phyloP scores from a whole-genome alignment of 2,329 filamentous ascomycete species.

The Diplodia seriata region DNA sequence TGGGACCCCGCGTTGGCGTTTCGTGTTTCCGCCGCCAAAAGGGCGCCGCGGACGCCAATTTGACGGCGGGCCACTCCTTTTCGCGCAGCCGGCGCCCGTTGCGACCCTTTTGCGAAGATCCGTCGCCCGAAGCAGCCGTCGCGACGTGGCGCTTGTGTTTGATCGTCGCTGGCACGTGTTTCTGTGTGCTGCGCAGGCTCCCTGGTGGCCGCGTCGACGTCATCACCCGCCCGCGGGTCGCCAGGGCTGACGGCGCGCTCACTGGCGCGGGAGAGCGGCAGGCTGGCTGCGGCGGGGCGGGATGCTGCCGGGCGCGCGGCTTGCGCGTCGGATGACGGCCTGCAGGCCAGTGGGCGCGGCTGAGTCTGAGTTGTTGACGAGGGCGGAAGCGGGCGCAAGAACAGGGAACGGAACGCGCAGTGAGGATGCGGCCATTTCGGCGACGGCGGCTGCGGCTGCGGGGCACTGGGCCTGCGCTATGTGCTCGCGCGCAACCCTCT shows the following conservation, averaged over 20 bases:
- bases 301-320: background rate
- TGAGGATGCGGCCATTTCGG: conserved; percentile 26
- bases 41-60: background rate
- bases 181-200: background rate
- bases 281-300: background rate
- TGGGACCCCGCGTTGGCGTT: conserved; percentile 13
- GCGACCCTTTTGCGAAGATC: conserved; percentile 20
- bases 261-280: conserved; percentile 6
- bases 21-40: conserved; percentile 24
- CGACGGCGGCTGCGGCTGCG: conserved; percentile 11
- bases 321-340: conserved; percentile 10
- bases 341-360: too few relatives aligned
- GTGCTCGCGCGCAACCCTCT: background rate
- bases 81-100: conserved; percentile 1
- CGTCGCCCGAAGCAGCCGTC: conserved; percentile 9
- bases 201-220: conserved; percentile 12
- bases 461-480: conserved; percentile 1
- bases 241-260: conserved; percentile 11
- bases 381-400: background rate
- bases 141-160: conserved; percentile 24
- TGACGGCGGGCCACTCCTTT: conserved; percentile 13
- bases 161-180: conserved; percentile 21
- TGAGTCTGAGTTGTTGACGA: too few relatives aligned
- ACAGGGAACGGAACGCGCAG: conserved; percentile 13
- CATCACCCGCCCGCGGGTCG: conserved; percentile 15